Conservation (phyloP, 108 stramenopile genomes). For the Skeletonema menzelii region DNA sequence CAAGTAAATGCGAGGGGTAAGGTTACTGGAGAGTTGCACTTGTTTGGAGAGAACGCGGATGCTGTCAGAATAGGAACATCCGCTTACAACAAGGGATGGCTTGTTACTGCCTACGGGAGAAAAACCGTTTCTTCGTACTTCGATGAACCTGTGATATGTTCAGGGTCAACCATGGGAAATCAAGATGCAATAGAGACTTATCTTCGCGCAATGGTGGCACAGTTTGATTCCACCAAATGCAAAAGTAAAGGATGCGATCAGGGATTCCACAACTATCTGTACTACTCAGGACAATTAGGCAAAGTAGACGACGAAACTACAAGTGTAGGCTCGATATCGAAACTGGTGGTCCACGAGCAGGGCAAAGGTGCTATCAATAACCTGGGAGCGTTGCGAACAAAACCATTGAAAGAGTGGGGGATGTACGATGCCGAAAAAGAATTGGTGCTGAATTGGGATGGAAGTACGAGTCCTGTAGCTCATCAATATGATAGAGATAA, state of each 20-base stretch:
- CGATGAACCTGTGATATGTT: constrained; percentile 78
- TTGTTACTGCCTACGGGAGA: constrained; percentile 57
- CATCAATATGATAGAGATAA: constrained; percentile 89
- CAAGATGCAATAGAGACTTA: constrained; percentile 81
- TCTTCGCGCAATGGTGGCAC: constrained; percentile 78
- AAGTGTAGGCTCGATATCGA: constrained; percentile 51
- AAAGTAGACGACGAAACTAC: not conserved
- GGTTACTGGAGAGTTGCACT: constrained; percentile 60
- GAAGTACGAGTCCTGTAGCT: constrained; percentile 68
- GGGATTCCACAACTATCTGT: constrained; percentile 86
- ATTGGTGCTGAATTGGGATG: constrained; percentile 81
- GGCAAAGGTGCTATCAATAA: constrained; percentile 86
- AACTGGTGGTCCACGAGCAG: constrained; percentile 75
- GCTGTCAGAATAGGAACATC: constrained; percentile 72
- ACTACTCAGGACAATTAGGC: constrained; percentile 64
- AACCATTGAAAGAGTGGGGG: constrained; percentile 70
- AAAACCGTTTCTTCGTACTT: constrained; percentile 36
- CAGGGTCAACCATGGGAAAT: constrained; percentile 83
- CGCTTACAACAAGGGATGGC: constrained; percentile 66
- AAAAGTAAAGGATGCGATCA: constrained; percentile 83
- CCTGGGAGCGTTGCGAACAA: constrained; percentile 68
- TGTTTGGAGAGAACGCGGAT: constrained; percentile 84
- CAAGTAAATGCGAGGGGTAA: constrained; percentile 13
- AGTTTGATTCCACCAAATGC: constrained; percentile 72
- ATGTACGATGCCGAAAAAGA: constrained; percentile 54